Evolutionary conservation across 1,284 basidiomycete species (phyloP).

Genomic region (Irpex lacteus): DNA sequence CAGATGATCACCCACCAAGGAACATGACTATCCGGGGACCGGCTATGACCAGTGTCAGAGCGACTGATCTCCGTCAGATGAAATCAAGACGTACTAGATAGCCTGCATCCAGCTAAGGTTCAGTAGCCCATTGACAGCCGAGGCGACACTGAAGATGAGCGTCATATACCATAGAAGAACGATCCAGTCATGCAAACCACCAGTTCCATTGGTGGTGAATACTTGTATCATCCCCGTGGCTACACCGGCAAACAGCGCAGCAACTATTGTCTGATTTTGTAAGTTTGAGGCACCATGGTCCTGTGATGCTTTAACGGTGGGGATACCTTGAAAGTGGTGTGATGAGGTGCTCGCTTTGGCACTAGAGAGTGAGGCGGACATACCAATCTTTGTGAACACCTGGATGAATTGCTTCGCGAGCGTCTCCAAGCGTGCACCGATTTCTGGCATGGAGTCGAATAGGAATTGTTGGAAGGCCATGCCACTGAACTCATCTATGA

Average conservation of each 20-base stretch:
- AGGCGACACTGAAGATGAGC: slow-evolving; percentile 65
- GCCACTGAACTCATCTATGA: neutral
- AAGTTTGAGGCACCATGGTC: slow-evolving; percentile 11
- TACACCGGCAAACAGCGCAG: slow-evolving; percentile 12
- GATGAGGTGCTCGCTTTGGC: no score
- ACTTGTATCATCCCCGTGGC: slow-evolving; percentile 13
- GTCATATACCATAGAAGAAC: slow-evolving; percentile 60
- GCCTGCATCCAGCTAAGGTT: slow-evolving; percentile 69
- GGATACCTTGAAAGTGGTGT: slow-evolving; percentile 7
- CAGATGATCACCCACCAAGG: slow-evolving; percentile 74
- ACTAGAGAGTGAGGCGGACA: no score
- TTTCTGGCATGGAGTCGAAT: slow-evolving; percentile 7
- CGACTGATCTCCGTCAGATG: neutral
- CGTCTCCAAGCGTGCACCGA: slow-evolving; percentile 8
- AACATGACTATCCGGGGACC: slow-evolving; percentile 51
- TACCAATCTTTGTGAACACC: slow-evolving; percentile 12
- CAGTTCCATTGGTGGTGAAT: neutral
- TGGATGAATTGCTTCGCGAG: slow-evolving; percentile 11
- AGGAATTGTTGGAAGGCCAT: slow-evolving; percentile 11
- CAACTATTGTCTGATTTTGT: slow-evolving; percentile 12
- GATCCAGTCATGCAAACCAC: slow-evolving; percentile 57
- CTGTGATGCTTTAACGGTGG: slow-evolving; percentile 11
- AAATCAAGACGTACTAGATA: slow-evolving; percentile 29
- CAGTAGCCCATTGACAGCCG: slow-evolving; percentile 63
- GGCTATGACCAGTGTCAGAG: slow-evolving; percentile 26